phyloP scores from a whole-genome alignment of 176 grass and related monocot genomes.

The Stipa capillata region DNA sequence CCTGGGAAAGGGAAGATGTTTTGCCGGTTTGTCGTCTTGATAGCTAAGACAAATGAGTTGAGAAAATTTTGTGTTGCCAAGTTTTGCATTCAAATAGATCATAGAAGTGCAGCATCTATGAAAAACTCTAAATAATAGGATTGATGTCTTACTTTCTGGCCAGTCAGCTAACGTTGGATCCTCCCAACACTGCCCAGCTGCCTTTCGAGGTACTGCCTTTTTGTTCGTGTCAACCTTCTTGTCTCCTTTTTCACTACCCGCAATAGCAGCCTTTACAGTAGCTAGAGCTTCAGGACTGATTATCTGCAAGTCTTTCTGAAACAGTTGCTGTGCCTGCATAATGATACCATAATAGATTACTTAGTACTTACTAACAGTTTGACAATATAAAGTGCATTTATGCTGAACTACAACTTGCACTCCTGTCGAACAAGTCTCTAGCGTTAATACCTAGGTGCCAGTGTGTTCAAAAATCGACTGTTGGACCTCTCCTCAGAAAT shows the following conservation, averaged over 20 bases:
- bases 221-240: slow-evolving; percentile 47
- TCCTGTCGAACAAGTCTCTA: background rate
- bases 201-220: slow-evolving; percentile 65
- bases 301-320: slow-evolving; percentile 60
- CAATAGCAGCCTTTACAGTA: slow-evolving; percentile 60
- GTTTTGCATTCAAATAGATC: background rate
- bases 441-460: no score
- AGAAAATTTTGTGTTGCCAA: background rate
- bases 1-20: background rate
- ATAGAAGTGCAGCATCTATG: background rate
- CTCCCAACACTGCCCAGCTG: slow-evolving; percentile 78
- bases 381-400: background rate
- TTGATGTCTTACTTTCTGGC: slow-evolving; percentile 65
- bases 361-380: background rate
- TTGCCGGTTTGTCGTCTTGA: slow-evolving; percentile 1
- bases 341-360: background rate
- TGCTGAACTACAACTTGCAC: background rate
- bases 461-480: no score
- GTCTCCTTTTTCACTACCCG: slow-evolving; percentile 37
- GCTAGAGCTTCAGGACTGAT: slow-evolving; percentile 57
- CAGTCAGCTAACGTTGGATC: slow-evolving; percentile 69
- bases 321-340: slow-evolving; percentile 42
- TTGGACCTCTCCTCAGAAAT: no score
- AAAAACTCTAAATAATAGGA: background rate
- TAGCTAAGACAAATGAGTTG: background rate